Conservation (phyloP, 202 grass and related monocot species). For the Zizania palustris region DNA sequence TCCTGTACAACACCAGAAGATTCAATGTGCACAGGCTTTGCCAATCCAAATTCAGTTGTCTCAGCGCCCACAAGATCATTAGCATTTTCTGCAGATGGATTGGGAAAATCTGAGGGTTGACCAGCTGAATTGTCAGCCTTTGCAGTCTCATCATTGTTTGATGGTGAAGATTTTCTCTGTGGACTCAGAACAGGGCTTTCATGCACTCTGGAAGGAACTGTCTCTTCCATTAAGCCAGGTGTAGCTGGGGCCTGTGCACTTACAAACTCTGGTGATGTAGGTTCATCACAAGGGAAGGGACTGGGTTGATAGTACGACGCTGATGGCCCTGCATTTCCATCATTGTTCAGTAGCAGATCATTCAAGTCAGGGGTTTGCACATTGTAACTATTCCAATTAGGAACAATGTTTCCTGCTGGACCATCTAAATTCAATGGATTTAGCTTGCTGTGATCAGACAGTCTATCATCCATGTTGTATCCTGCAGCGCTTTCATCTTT, state of each 20-base stretch:
- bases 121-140: slow-evolving; percentile 12
- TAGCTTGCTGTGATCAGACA: slow-evolving; percentile 45
- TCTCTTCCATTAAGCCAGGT: slow-evolving; percentile 86
- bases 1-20: slow-evolving; percentile 46
- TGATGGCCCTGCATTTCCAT: slow-evolving; percentile 56
- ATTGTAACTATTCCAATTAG: slow-evolving; percentile 80
- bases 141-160: slow-evolving; percentile 53
- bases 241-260: slow-evolving; percentile 82
- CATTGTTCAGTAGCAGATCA: slow-evolving; percentile 75
- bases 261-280: slow-evolving; percentile 55
- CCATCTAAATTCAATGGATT: slow-evolving; percentile 41
- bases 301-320: slow-evolving; percentile 61
- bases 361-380: slow-evolving; percentile 90
- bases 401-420: slow-evolving; percentile 41
- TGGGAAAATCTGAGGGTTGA: too few relatives aligned
- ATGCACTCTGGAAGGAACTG: slow-evolving; percentile 68
- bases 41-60: slow-evolving; percentile 35
- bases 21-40: slow-evolving; percentile 40
- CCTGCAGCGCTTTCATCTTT: slow-evolving; percentile 49
- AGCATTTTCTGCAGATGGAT: slow-evolving; percentile 16
- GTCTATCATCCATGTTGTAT: slow-evolving; percentile 47
- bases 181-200: slow-evolving; percentile 77
- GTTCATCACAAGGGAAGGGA: slow-evolving; percentile 54
- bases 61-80: slow-evolving; percentile 41
- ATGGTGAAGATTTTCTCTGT: slow-evolving; percentile 66